Evolutionary conservation across 2,329 filamentous ascomycete species (phyloP), one percentile per base, ranked within the genome.

Genomic region (Juglanconis sp.): DNA sequence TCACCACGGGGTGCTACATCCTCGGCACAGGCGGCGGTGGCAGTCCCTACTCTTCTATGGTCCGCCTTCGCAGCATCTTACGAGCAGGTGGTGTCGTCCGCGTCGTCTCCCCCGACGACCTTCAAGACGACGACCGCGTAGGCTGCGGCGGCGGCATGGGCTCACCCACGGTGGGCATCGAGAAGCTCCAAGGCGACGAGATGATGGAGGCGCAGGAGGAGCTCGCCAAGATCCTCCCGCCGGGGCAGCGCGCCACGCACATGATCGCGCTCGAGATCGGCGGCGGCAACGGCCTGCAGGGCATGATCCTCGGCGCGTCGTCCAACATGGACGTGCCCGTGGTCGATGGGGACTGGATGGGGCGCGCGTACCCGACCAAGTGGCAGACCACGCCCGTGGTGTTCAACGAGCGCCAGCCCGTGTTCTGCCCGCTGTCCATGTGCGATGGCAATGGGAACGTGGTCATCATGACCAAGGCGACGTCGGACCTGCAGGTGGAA

Each of bases 191-290:
- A 1, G 82, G 81, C 11, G 79, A 85, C 65, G 84, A 87, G 68
- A 77, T 83, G 66, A 72, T 79, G 46, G 71, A 83, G 53, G 74
- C 80, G 2, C 80, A 82, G 61, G 65, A 67, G 1, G 82, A 83
- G 66, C 73, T 88, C 10, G 84, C 81, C 70, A 79, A 81, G 52
- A 78, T 81, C 34, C 74, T 80, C 52, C 24, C 40, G 2, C 13
- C 30, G 9, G 72, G 76, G 42, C 68, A 71, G 15, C 68, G 69
- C 1, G 78, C 82, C 30, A 81, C 85, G 24, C 82, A 84, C 42
- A 81, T 88, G 63, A 83, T 89, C 63, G 79, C 83, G 1, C 70
- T 88, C 10, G 87, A 89, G 66, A 87, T 89, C 57, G 87, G 87
- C n/a, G 87, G 87, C 6, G 81, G 80, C 4, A 89, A 89, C 64